A percentile compares a stretch with the other conserved stretches of the same genome.
Evolutionary conservation across 140 eudicot genomes (phyloP).

Genomic region (Bidens hawaiensis): DNA sequence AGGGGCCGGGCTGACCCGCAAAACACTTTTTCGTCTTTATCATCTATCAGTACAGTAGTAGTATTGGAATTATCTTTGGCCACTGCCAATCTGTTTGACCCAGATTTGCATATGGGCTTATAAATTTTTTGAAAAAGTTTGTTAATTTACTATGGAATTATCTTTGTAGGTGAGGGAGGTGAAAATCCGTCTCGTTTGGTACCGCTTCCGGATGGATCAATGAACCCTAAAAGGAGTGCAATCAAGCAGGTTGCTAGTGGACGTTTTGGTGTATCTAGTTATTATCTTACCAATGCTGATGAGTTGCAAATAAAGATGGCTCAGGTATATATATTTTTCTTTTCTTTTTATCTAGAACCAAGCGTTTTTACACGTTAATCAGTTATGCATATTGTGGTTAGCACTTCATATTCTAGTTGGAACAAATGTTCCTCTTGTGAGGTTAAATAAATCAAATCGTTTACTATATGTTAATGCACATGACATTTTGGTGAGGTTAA

Average conservation of each 20-base stretch:
- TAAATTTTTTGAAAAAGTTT: not conserved
- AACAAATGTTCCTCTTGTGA: conserved; percentile 50
- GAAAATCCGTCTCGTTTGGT: conserved; percentile 98
- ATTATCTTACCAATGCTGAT: conserved; percentile 91
- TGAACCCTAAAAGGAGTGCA: conserved; percentile 89
- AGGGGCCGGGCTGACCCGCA: not conserved
- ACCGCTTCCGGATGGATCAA: conserved; percentile 94
- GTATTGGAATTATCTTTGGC: not conserved
- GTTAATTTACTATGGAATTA: not conserved
- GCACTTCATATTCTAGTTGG: conserved; percentile 31
- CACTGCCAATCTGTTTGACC: not conserved
- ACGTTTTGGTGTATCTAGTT: conserved; percentile 95
- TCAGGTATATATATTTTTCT: conserved; percentile 60
- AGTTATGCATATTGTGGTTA: conserved; percentile 13
- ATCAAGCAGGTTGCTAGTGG: conserved; percentile 99
- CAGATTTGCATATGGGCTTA: not conserved
- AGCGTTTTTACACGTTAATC: not conserved
- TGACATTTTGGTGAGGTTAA: conserved; percentile 59
- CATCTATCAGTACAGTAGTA: too few relatives aligned
- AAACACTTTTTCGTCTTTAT: not conserved
- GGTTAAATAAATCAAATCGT: too few relatives aligned
- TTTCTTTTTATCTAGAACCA: conserved; percentile 4
- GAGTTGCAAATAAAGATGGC: conserved; percentile 99
- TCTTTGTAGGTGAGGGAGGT: conserved; percentile 89
- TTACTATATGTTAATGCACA: conserved; percentile 41